Conservation (phyloP, 176 grass and related monocot species). For the Areca catechu region DNA sequence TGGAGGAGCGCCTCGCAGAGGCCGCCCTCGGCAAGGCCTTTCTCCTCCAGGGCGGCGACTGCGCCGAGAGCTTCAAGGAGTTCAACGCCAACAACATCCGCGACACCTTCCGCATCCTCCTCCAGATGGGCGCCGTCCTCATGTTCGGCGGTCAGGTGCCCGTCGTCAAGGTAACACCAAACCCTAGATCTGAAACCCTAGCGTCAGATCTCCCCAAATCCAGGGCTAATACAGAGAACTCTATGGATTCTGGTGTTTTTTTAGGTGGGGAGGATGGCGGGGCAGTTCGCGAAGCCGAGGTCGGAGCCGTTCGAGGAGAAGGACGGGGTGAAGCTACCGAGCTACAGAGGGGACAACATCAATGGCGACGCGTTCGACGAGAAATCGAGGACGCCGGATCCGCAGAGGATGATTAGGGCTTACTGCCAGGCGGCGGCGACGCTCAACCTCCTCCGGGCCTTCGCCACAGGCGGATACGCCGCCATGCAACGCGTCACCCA, state of each 20-base stretch:
- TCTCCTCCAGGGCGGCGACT: slow-evolving; percentile 76
- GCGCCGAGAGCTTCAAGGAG: slow-evolving; percentile 84
- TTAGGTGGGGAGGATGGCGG: slow-evolving; percentile 90
- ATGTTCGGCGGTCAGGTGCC: slow-evolving; percentile 86
- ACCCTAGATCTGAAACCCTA: background rate
- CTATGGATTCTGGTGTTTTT: background rate
- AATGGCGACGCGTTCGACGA: slow-evolving; percentile 78
- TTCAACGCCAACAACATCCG: slow-evolving; percentile 82
- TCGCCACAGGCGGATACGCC: slow-evolving; percentile 83
- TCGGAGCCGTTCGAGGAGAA: slow-evolving; percentile 65
- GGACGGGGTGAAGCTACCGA: slow-evolving; percentile 77
- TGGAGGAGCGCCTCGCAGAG: slow-evolving; percentile 76
- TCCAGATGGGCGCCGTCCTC: slow-evolving; percentile 80
- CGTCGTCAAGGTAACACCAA: slow-evolving; percentile 47
- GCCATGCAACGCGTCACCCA: slow-evolving; percentile 90
- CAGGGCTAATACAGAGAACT: background rate
- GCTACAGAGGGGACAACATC: slow-evolving; percentile 89
- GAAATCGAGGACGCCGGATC: slow-evolving; percentile 68
- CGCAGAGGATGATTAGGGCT: slow-evolving; percentile 74
- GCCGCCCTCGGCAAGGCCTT: slow-evolving; percentile 67
- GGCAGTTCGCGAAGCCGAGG: slow-evolving; percentile 88
- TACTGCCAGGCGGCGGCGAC: slow-evolving; percentile 81
- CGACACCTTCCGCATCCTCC: slow-evolving; percentile 64
- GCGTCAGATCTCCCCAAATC: background rate
- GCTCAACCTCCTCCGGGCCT: slow-evolving; percentile 80